Conservation (phyloP, 2,329 filamentous ascomycete genomes). For the Neoarthrinium moseri region DNA sequence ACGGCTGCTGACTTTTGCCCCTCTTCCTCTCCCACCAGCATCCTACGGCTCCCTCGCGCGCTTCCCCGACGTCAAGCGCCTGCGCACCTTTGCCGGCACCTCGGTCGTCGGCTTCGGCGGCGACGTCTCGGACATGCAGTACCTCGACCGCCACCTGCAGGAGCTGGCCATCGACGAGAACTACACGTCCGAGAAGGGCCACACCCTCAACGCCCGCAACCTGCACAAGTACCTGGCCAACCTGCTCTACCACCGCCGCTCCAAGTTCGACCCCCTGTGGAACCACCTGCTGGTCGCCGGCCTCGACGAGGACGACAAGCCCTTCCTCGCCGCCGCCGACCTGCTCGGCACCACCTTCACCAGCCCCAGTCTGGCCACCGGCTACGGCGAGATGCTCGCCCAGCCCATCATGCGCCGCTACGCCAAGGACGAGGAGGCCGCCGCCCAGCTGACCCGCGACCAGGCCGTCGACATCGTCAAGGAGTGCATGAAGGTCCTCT, state of each 20-base stretch:
- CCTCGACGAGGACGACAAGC: conserved; percentile 73
- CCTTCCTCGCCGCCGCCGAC: conserved; percentile 90
- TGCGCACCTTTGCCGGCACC: conserved; percentile 81
- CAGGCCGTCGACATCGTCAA: conserved; percentile 77
- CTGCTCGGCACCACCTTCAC: conserved; percentile 90
- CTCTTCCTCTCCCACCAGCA: conserved; percentile 50
- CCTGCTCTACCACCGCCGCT: conserved; percentile 92
- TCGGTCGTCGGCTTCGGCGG: conserved; percentile 92
- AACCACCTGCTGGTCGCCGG: conserved; percentile 92
- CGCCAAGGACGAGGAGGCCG: conserved; percentile 80
- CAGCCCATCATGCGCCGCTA: conserved; percentile 84
- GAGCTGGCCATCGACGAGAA: conserved; percentile 86
- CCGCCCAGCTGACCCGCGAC: conserved; percentile 70
- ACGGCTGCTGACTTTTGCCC: not conserved
- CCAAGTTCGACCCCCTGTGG: conserved; percentile 96
- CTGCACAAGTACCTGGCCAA: conserved; percentile 96
- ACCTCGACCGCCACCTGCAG: conserved; percentile 86
- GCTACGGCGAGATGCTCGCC: conserved; percentile 89
- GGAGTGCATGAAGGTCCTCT: conserved; percentile 98
- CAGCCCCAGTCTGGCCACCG: conserved; percentile 85
- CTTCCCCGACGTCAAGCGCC: conserved; percentile 94
- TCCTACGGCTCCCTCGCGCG: conserved; percentile 96
- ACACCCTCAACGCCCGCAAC: conserved; percentile 81
- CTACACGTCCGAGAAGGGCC: conserved; percentile 57
- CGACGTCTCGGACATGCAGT: conserved; percentile 99